Evolutionary conservation across 2,329 filamentous ascomycete species (phyloP).

Genomic region (Penicillium sp.): DNA sequence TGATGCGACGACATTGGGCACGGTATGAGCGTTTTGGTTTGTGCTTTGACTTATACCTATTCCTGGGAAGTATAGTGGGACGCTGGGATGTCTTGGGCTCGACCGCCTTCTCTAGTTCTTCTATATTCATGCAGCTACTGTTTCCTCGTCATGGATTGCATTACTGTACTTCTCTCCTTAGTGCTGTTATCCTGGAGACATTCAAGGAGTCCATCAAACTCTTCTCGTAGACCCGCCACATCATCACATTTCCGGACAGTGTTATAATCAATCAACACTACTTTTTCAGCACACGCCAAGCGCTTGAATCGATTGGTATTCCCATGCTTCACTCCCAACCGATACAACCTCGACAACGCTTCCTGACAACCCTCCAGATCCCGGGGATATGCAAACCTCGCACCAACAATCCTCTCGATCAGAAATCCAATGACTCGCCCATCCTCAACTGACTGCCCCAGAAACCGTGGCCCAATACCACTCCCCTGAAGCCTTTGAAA

Average conservation of each 20-base stretch:
- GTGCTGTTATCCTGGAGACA: neutral
- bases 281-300: neutral
- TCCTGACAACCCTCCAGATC: neutral
- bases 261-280: neutral
- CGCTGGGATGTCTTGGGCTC: neutral
- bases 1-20: neutral
- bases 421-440: neutral
- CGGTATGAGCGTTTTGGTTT: neutral
- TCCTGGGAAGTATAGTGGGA: neutral
- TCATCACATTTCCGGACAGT: neutral
- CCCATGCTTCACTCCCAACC: neutral
- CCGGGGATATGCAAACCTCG: neutral
- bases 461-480: neutral
- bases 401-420: neutral
- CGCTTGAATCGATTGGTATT: neutral
- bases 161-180: neutral
- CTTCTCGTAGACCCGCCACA: neutral
- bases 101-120: neutral
- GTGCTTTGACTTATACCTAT: neutral
- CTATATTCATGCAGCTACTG: neutral
- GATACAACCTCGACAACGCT: neutral
- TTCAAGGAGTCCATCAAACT: neutral
- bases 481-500: neutral
- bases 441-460: neutral
- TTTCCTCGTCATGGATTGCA: neutral